Evolutionary conservation across 1,284 basidiomycete genomes (phyloP), one percentile per base, ranked within the genome.

Genomic region (Microbotryum lychnidis-dioicae): DNA sequence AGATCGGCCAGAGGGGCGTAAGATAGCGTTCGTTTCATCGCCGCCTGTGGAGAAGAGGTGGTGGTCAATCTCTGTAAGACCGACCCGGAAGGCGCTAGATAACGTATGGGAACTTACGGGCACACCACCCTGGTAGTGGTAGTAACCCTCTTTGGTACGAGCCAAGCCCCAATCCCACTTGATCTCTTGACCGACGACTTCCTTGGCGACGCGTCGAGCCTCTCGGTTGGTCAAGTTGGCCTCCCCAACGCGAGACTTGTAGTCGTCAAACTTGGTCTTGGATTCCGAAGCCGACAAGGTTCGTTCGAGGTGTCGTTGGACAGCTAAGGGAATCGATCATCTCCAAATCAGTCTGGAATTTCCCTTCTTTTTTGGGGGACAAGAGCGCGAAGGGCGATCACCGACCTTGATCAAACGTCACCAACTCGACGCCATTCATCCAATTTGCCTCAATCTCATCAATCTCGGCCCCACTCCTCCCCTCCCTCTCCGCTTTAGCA

Each of bases 141-240:
- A 91, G 76, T 92, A 94, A 18, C 91, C 91, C 76, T 96, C 91
- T 50, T 86, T 82, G 3, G 91, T 96, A 47, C 91, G 83, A 8
- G 91, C 89, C 47, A 71, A 76, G 74, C 94, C 90, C 82, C 89
- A 91, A 75, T 90, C 84, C 91, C 91, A 96, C 73, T 81, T 84
- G 18, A 93, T 80, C 59, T 73, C 76, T 55, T 82, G 78, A 48
- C 87, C 87, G 49, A 89, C 77, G 49, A 91, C 82, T 54, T 87
- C 84, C 55, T 80, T 79, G 18, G 90, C 91, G 61, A 88, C 79
- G 21, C 78, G 79, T 2, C 88, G 82, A 10, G 89, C 86, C 65
- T 89, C 85, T 10, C 78, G 76, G 73, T 87, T 88, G 44, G 89
- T 87, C 71, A 87, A 85, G 42, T 58, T 49, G 10, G 61, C 64